Evolutionary conservation across 768 basidiomycete genomes (phyloP), one percentile per base, ranked within the genome.

Genomic region (Cystoderma amianthinum): DNA sequence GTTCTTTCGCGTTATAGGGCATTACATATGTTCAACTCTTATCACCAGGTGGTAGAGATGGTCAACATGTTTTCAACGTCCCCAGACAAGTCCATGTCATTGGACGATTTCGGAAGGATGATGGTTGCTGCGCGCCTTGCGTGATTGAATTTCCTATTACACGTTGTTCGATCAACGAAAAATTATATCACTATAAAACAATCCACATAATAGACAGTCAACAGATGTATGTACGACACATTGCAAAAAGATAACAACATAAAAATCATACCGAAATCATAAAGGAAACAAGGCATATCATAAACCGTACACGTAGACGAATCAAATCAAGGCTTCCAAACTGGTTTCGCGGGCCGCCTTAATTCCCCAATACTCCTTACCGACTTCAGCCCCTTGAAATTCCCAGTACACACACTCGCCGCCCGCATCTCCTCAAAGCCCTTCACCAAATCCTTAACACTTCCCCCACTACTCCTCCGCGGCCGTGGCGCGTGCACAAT

Each of bases 81-180:
- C 0, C 62, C 73, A 0, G 87, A 90, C 57, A 80, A 78, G 54
- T 73, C 83, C 2, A 71, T 91, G 66, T 60, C 59, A 42, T 65
- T 89, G 23, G 58, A 63, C 11, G 85, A 90, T 56, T 92, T 92
- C 50, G 75, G 79, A 48, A 63, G 64, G 16, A 87, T 92, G 78
- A 87, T 90, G 80, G 56, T 79, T 18, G 54, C 68, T 1, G 73
- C 83, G n/a, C 25, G n/a, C 7, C 25, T 28, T 7, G 25, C 25
- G 7, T 28, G n/a, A 28, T n/a, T n/a, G n/a, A n/a, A n/a, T n/a
- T n/a, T n/a, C n/a, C n/a, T n/a, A n/a, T n/a, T n/a, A n/a, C n/a
- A n/a, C n/a, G n/a, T n/a, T n/a, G n/a, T n/a, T n/a, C n/a, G n/a
- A n/a, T n/a, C n/a, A n/a, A n/a, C n/a, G n/a, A n/a, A n/a, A n/a